Evolutionary conservation across 306 rosid species (phyloP).

Genomic region (Malus domestica): ASM211411v1 NC_041803.1:19541501-19542000

Average conservation of each 20-base stretch:
- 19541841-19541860: slow-evolving; percentile 97
- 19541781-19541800: background rate
- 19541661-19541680: slow-evolving; percentile 93
- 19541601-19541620: slow-evolving; percentile 99
- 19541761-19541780: background rate
- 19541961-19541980: slow-evolving; percentile 99
- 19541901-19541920: slow-evolving; percentile 98
- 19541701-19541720: background rate
- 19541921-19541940: slow-evolving; percentile 83
- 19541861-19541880: slow-evolving; percentile 92
- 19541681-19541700: background rate
- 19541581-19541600: slow-evolving; percentile 98
- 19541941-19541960: slow-evolving; percentile 94
- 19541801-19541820: slow-evolving; percentile 55
- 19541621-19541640: slow-evolving; percentile 98
- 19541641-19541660: slow-evolving; percentile 98
- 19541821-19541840: slow-evolving; percentile 93
- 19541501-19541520: slow-evolving; percentile 96
- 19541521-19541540: slow-evolving; percentile 93
- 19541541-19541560: slow-evolving; percentile 94
- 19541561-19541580: slow-evolving; percentile 98
- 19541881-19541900: slow-evolving; percentile 93
- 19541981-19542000: slow-evolving; percentile 10
- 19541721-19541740: background rate
- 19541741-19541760: background rate